These are phyloP conservation scores for Yarrowia sp. DNA, from an alignment of 805 yeast genomes.

Conservation along the genomic window DNA sequence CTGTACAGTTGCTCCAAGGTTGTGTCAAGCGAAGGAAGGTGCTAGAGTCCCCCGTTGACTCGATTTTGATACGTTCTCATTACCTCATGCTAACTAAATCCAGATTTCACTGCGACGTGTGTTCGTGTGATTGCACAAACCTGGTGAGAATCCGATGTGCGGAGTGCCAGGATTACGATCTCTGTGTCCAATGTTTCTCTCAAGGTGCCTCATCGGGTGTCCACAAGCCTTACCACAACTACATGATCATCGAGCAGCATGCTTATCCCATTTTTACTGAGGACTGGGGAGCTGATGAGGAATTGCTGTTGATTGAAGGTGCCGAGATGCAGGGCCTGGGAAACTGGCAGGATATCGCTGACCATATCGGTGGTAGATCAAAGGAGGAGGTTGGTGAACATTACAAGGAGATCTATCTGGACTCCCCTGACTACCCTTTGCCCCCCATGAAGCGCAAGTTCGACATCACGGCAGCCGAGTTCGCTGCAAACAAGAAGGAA, in stretches of 20 bases:
- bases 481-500: constrained; percentile 61
- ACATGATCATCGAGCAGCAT: constrained; percentile 87
- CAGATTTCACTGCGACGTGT: constrained; percentile 69
- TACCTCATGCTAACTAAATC: constrained; percentile 22
- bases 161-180: constrained; percentile 84
- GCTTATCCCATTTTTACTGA: constrained; percentile 86
- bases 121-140: constrained; percentile 93
- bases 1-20: constrained; percentile 14
- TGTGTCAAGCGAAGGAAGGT: constrained; percentile 2
- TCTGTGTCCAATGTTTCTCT: constrained; percentile 97
- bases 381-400: constrained; percentile 90
- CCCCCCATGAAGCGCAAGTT: constrained; percentile 74
- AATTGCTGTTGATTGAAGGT: constrained; percentile 80
- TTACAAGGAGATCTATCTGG: constrained; percentile 66
- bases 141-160: constrained; percentile 91
- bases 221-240: constrained; percentile 94
- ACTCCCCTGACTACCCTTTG: constrained; percentile 73
- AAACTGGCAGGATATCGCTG: constrained; percentile 97
- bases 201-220: constrained; percentile 73
- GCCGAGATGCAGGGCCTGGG: constrained; percentile 90
- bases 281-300: constrained; percentile 99
- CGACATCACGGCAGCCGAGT: constrained; percentile 60
- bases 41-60: constrained; percentile 2
- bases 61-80: background rate
- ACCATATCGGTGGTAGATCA: constrained; percentile 87